A percentile compares a stretch with the other conserved stretches of the same genome.
Conservation (phyloP, 1,139 yeast species). For the Diutina rugosa region DNA sequence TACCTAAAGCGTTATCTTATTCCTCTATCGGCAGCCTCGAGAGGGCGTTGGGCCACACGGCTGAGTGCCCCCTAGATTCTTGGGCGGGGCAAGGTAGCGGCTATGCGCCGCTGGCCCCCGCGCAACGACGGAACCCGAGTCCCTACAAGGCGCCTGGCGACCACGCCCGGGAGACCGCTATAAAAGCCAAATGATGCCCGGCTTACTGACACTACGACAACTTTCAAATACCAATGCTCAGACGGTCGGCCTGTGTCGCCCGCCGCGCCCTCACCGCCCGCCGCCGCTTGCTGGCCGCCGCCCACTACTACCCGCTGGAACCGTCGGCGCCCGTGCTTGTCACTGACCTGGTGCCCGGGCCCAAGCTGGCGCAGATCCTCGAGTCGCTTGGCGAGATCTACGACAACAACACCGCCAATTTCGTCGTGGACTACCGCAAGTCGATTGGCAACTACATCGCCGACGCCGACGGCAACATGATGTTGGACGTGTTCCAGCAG, state of each 20-base stretch:
- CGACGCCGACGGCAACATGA: conserved; percentile 57
- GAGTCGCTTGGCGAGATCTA: conserved; percentile 40
- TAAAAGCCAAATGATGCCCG: not conserved
- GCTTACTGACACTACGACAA: too few relatives aligned
- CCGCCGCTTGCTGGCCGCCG: conserved; percentile 6
- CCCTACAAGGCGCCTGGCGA: not conserved
- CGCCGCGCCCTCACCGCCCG: not conserved
- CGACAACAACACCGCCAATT: conserved; percentile 59
- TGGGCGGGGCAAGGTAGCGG: not conserved
- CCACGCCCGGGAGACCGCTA: not conserved
- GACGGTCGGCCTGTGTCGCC: not conserved
- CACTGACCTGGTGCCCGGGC: conserved; percentile 47
- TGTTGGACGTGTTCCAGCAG: conserved; percentile 58
- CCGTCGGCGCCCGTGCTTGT: conserved; percentile 37
- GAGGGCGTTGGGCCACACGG: too few relatives aligned
- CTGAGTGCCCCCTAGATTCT: too few relatives aligned
- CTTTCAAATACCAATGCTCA: not conserved
- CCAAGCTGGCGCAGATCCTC: conserved; percentile 34
- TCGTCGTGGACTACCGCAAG: conserved; percentile 51
- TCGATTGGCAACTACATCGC: conserved; percentile 60
- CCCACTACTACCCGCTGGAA: conserved; percentile 34
- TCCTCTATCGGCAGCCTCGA: too few relatives aligned
- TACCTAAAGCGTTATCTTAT: too few relatives aligned
- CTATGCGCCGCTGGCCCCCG: not conserved
- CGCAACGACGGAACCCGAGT: not conserved